Percentiles rank a stretch among this genome's conserved stretches.
These are phyloP conservation scores for Trametes hirsuta DNA, from an alignment of 1,284 basidiomycete species.

Conservation along the genomic window DNA sequence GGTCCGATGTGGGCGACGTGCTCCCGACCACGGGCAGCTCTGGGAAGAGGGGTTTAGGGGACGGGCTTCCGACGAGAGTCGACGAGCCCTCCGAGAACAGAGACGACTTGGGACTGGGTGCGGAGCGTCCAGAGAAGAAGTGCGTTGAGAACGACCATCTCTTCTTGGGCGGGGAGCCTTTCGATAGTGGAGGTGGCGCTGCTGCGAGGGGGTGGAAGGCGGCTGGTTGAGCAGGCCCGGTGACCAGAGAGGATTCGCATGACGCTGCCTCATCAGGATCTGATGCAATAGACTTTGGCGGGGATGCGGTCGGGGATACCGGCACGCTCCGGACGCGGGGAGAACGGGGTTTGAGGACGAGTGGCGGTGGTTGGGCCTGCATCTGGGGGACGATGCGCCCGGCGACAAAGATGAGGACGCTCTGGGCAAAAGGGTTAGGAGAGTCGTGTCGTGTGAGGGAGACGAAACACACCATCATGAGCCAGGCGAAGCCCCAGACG, in stretches of 20 bases:
- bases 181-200: background rate
- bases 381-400: conserved; percentile 13
- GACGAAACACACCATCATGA: background rate
- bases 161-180: conserved; percentile 2
- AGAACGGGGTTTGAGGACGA: conserved; percentile 2
- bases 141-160: conserved; percentile 17
- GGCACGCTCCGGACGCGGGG: conserved; percentile 3
- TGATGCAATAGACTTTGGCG: conserved; percentile 1
- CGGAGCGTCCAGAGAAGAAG: background rate
- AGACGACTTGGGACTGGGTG: conserved; percentile 15
- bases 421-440: conserved; percentile 2
- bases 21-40: conserved; percentile 15
- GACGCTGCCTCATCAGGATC: background rate
- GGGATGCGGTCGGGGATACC: background rate
- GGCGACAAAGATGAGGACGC: conserved; percentile 15
- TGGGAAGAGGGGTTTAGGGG: conserved; percentile 10
- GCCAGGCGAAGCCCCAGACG: conserved; percentile 10
- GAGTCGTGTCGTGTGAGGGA: too few relatives aligned
- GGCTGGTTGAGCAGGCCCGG: background rate
- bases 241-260: background rate
- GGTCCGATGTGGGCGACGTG: conserved; percentile 2
- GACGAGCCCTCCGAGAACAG: conserved; percentile 14
- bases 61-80: conserved; percentile 14
- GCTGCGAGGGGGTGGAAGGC: background rate
- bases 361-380: conserved; percentile 11